Evolutionary conservation across 176 grass and related monocot species (phyloP).

Genomic region (Carex kokanica): DNA sequence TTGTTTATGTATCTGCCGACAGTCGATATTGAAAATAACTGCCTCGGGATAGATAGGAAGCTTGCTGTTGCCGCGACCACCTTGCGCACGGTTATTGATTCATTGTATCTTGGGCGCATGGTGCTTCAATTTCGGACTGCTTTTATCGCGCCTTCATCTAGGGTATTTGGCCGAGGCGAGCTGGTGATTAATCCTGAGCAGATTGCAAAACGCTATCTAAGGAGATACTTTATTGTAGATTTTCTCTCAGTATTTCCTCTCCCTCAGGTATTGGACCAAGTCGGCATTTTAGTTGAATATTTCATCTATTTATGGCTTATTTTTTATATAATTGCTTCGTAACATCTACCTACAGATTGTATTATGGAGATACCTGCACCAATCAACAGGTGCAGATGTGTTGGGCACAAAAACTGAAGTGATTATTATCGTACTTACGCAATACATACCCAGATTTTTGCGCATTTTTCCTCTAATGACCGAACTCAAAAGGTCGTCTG

Average conservation of each 20-base stretch:
- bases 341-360: constrained; percentile 27
- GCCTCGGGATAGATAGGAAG: constrained; percentile 55
- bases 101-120: constrained; percentile 71
- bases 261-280: constrained; percentile 51
- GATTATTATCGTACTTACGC: constrained; percentile 46
- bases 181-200: constrained; percentile 73
- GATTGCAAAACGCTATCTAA: constrained; percentile 69
- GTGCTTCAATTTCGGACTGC: constrained; percentile 88
- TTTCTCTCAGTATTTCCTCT: constrained; percentile 59
- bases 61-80: constrained; percentile 39
- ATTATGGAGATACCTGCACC: constrained; percentile 50
- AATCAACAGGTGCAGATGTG: constrained; percentile 39
- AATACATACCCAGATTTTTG: constrained; percentile 63
- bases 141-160: constrained; percentile 75
- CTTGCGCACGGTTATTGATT: constrained; percentile 63
- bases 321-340: neutral
- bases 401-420: constrained; percentile 53
- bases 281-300: neutral
- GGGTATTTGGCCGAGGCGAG: constrained; percentile 89
- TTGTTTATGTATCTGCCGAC: constrained; percentile 81
- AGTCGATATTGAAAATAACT: constrained; percentile 37
- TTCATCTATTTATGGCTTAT: neutral
- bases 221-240: constrained; percentile 74
- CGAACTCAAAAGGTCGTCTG: constrained; percentile 66
- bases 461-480: constrained; percentile 57